phyloP scores from a whole-genome alignment of 345 rosid genomes.

The Hibiscus trionum region DNA sequence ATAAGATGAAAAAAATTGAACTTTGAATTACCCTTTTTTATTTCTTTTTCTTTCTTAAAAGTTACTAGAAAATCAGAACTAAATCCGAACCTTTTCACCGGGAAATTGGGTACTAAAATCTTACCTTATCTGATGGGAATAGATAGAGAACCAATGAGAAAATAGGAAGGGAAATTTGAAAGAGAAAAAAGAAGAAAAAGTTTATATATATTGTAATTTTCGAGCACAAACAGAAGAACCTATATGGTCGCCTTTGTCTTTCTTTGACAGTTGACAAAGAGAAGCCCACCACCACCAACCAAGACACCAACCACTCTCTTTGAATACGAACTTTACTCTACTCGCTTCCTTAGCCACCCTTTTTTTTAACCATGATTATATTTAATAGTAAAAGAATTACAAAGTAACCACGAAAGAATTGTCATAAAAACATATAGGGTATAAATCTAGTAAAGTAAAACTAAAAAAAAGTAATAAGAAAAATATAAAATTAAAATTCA shows the following conservation, averaged over 20 bases:
- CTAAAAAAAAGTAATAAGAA: too few species aligned
- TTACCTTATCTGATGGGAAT: slow-evolving; percentile 13
- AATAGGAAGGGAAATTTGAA: background rate
- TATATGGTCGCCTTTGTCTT: too few species aligned
- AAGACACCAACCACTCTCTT: background rate
- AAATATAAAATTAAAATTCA: too few species aligned
- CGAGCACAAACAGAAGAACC: background rate
- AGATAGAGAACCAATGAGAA: slow-evolving; percentile 3
- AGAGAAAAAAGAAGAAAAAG: background rate
- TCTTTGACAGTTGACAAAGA: background rate
- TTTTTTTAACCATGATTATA: too few species aligned
- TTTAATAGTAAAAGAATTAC: too few species aligned
- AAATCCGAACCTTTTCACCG: background rate
- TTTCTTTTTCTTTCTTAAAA: background rate
- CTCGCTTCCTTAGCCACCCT: background rate
- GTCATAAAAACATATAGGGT: too few species aligned
- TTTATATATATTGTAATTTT: background rate
- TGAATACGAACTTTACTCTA: background rate
- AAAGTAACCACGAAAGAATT: too few species aligned
- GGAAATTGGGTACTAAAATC: slow-evolving; percentile 1
- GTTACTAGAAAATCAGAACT: background rate
- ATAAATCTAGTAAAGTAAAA: too few species aligned
- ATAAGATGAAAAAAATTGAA: background rate
- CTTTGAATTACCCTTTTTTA: background rate
- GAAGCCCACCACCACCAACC: background rate